Conservation (phyloP, 768 basidiomycete species). For the Pulveroboletus frians region DNA sequence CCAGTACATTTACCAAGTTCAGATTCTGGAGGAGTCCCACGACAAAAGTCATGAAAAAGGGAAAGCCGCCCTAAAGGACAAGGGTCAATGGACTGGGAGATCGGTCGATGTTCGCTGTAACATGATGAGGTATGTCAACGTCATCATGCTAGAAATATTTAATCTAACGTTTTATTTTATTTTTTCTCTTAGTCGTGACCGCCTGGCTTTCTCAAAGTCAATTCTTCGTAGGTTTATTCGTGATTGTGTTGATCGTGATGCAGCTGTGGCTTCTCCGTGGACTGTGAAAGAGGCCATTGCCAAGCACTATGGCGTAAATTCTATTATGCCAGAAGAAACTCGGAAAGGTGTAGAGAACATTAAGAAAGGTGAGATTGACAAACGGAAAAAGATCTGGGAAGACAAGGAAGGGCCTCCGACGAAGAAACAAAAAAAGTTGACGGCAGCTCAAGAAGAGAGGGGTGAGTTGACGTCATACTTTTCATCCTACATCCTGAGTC, state of each 20-base stretch:
- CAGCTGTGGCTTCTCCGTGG: slow-evolving; percentile 94
- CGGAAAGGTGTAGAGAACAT: slow-evolving; percentile 72
- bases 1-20: slow-evolving; percentile 83
- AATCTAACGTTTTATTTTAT: not conserved
- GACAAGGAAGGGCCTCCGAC: slow-evolving; percentile 78
- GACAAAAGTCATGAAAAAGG: slow-evolving; percentile 62
- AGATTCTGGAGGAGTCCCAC: slow-evolving; percentile 73
- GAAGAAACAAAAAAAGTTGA: slow-evolving; percentile 79
- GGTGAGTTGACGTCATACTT: slow-evolving; percentile 36
- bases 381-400: slow-evolving; percentile 87
- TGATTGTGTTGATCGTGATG: slow-evolving; percentile 90
- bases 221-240: slow-evolving; percentile 94
- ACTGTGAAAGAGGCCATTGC: slow-evolving; percentile 85
- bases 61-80: slow-evolving; percentile 51
- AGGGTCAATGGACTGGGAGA: slow-evolving; percentile 65
- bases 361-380: slow-evolving; percentile 87
- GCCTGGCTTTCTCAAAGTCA: slow-evolving; percentile 92
- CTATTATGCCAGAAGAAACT: slow-evolving; percentile 81
- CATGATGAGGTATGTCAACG: slow-evolving; percentile 65
- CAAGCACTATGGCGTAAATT: slow-evolving; percentile 76
- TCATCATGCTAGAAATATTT: slow-evolving; percentile 1
- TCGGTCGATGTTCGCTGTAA: slow-evolving; percentile 78
- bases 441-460: slow-evolving; percentile 68
- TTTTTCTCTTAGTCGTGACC: slow-evolving; percentile 67
- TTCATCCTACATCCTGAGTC: slow-evolving; percentile 8